These are phyloP conservation scores for Plectosphaerella sp. DNA, from an alignment of 2,329 filamentous ascomycete genomes.

Conservation along the genomic window DNA sequence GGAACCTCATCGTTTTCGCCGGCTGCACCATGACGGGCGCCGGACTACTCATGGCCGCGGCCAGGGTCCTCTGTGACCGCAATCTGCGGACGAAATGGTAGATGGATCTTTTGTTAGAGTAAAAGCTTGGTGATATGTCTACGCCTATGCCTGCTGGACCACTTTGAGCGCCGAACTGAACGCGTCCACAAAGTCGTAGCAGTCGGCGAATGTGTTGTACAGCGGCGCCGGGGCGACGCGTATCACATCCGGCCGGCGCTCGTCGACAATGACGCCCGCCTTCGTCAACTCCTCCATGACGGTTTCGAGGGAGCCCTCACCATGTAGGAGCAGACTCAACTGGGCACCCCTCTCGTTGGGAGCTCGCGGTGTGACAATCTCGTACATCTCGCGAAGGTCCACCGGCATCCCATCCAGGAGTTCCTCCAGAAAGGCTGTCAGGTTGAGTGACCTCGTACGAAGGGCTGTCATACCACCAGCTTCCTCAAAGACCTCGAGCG, in stretches of 20 bases:
- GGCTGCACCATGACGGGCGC: conserved; percentile 2
- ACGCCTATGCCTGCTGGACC: neutral
- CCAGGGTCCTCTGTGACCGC: conserved; percentile 2
- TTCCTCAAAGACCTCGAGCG: conserved; percentile 65
- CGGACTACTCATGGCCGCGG: neutral
- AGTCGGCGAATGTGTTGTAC: conserved; percentile 72
- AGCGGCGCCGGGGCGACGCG: conserved; percentile 73
- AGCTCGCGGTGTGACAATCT: conserved; percentile 61
- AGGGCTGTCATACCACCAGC: conserved; percentile 59
- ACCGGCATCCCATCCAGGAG: conserved; percentile 39
- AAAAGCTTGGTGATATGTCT: neutral
- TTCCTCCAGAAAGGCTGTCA: conserved; percentile 70
- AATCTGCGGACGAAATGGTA: conserved; percentile 4
- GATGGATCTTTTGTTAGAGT: neutral
- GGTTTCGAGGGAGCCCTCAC: conserved; percentile 59
- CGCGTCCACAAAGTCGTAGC: conserved; percentile 23
- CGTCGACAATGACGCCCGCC: conserved; percentile 70
- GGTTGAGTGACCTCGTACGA: conserved; percentile 58
- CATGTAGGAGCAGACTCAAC: conserved; percentile 65
- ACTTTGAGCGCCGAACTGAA: conserved; percentile 18
- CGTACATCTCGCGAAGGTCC: conserved; percentile 32
- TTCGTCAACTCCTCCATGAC: conserved; percentile 59
- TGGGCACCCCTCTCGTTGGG: conserved; percentile 68
- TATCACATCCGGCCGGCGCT: conserved; percentile 76
- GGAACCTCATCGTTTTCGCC: conserved; percentile 1